Evolutionary conservation across 768 basidiomycete genomes (phyloP), one percentile per base, ranked within the genome.

Genomic region (button mushroom (Agaricus bisporus)): DNA sequence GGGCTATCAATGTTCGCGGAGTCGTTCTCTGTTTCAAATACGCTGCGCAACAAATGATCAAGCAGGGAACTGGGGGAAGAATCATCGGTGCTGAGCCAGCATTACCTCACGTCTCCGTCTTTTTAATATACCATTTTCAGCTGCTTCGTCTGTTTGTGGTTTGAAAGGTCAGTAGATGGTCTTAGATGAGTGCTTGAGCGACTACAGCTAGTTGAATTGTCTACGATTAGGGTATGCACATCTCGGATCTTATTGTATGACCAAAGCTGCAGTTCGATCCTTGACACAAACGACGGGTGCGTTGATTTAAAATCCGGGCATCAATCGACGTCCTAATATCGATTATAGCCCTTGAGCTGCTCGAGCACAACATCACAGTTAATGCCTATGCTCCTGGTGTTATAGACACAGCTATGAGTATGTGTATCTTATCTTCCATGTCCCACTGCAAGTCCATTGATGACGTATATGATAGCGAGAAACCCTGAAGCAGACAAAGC

Each of bases 11-110:
- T 59, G 68, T 76, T 52, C 74, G 78, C 48, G 83, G 82, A 36
- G 67, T 74, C 2, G 82, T 80, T 66, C 72, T 80, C 57, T 85
- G 81, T 62, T 85, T 84, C 41, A 81, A 84, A 51, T 73, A 83
- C 55, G 85, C 83, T 2, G 83, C 80, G 14, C 68, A 68, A 48
- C 77, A 80, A 58, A 86, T 86, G 85, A 66, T 66, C 20, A 71
- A 82, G 11, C 79, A 80, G 64, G 73, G 75, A 0, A 64, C 64
- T 4, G 75, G 80, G 11, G 80, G 83, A 1, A 70, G 77, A 18
- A 80, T 86, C 55, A 74, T 85, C 26, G 78, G 75, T 56, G 41
- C 5, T 41, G 2, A 14, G 9, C 0, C 14, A 5, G 15, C n/a
- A 4, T 18, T 46, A 10, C 29, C 15, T 8, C 7, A 4, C 9